These are phyloP conservation scores for Solanum habrochaites DNA, from an alignment of 257 asterid genomes.

Conservation along the genomic window DNA sequence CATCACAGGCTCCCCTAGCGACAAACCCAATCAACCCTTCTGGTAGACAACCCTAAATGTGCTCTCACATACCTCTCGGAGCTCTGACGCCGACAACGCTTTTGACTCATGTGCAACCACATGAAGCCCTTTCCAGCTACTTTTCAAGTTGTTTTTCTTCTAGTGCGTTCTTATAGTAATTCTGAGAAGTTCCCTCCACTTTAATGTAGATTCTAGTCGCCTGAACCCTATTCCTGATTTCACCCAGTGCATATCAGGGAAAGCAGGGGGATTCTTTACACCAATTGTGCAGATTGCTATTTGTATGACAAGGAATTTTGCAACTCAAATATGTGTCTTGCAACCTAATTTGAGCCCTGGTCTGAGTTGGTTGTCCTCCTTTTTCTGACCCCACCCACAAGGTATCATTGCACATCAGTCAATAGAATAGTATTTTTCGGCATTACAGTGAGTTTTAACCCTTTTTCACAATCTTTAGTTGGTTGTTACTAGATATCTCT, in stretches of 20 bases:
- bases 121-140: neutral
- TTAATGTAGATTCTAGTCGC: neutral
- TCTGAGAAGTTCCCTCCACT: neutral
- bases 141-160: neutral
- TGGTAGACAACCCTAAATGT: neutral
- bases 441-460: neutral
- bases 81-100: neutral
- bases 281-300: neutral
- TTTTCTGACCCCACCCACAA: neutral
- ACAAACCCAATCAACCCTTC: neutral
- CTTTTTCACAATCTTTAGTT: neutral
- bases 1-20: neutral
- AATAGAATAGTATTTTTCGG: neutral
- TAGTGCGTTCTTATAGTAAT: neutral
- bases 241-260: neutral
- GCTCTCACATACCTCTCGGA: neutral
- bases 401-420: neutral
- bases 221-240: neutral
- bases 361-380: neutral
- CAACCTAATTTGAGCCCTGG: neutral
- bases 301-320: neutral
- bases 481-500: neutral
- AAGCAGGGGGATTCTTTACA: neutral
- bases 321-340: neutral
- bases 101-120: neutral